phyloP scores from a whole-genome alignment of 2,329 filamentous ascomycete genomes.

The Phoma sp. region DNA sequence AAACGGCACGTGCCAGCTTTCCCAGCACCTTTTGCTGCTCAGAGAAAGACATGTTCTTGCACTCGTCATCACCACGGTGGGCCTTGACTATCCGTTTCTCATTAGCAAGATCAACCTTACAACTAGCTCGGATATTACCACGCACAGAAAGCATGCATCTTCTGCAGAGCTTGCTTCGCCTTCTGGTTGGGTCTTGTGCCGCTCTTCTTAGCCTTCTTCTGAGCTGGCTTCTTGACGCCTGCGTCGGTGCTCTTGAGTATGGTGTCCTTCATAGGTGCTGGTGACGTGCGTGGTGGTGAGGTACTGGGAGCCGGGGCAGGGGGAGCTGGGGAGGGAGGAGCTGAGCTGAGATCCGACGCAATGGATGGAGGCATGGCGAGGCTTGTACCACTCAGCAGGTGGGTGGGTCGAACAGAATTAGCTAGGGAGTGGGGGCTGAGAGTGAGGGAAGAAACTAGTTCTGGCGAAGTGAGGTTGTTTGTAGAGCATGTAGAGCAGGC shows the following conservation, averaged over 20 bases:
- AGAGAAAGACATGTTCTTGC: conserved; percentile 41
- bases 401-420: not conserved
- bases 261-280: conserved; percentile 24
- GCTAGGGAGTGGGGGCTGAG: not conserved
- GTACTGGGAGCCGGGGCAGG: not conserved
- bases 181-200: conserved; percentile 31
- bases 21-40: conserved; percentile 47
- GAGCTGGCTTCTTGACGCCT: conserved; percentile 38
- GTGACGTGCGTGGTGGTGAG: conserved; percentile 12
- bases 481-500: not conserved
- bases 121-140: conserved; percentile 2
- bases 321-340: not conserved
- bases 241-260: conserved; percentile 20
- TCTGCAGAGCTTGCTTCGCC: conserved; percentile 38
- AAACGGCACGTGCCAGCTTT: conserved; percentile 34
- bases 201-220: conserved; percentile 12
- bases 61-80: conserved; percentile 41
- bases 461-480: not conserved
- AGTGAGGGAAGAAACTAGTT: conserved; percentile 12
- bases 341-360: conserved; percentile 7
- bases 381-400: not conserved
- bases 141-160: conserved; percentile 48
- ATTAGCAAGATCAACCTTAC: conserved; percentile 17
- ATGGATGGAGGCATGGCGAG: conserved; percentile 35
- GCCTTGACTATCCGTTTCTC: conserved; percentile 37